Evolutionary conservation across 2,329 filamentous ascomycete genomes (phyloP).

Genomic region (Microascus cirrosus): DNA sequence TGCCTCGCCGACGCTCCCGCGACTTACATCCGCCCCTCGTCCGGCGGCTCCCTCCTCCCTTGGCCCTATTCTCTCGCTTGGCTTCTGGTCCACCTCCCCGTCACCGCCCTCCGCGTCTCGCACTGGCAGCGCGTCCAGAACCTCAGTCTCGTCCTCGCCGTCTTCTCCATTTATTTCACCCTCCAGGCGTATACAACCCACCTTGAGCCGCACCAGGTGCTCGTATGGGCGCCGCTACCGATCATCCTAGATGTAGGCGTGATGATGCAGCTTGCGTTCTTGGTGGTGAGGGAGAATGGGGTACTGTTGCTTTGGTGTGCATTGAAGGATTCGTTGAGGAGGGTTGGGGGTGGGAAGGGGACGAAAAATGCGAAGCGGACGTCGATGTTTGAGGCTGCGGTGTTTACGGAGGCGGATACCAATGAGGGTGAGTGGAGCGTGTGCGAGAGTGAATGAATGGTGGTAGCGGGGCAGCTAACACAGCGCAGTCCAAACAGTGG

Average conservation of each 20-base stretch:
- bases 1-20: background rate
- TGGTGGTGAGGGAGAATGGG: constrained; percentile 7
- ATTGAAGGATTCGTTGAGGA: constrained; percentile 1
- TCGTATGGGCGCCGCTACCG: constrained; percentile 9
- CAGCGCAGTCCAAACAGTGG: background rate
- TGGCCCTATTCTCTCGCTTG: constrained; percentile 10
- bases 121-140: constrained; percentile 9
- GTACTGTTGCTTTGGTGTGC: constrained; percentile 5
- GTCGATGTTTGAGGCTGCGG: background rate
- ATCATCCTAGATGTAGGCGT: constrained; percentile 9
- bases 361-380: background rate
- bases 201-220: constrained; percentile 6
- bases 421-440: background rate
- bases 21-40: constrained; percentile 7
- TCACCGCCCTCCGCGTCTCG: constrained; percentile 7
- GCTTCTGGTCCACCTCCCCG: constrained; percentile 9
- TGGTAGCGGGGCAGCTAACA: background rate
- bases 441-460: too few species aligned
- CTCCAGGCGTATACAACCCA: constrained; percentile 9
- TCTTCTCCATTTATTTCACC: constrained; percentile 8
- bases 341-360: background rate
- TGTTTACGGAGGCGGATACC: background rate
- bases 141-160: constrained; percentile 8
- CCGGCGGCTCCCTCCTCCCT: constrained; percentile 8
- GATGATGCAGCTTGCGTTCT: constrained; percentile 10